Evolutionary conservation across 345 rosid species (phyloP), one percentile per base, ranked within the genome.

Genomic region (Bruguiera sexangula): DNA sequence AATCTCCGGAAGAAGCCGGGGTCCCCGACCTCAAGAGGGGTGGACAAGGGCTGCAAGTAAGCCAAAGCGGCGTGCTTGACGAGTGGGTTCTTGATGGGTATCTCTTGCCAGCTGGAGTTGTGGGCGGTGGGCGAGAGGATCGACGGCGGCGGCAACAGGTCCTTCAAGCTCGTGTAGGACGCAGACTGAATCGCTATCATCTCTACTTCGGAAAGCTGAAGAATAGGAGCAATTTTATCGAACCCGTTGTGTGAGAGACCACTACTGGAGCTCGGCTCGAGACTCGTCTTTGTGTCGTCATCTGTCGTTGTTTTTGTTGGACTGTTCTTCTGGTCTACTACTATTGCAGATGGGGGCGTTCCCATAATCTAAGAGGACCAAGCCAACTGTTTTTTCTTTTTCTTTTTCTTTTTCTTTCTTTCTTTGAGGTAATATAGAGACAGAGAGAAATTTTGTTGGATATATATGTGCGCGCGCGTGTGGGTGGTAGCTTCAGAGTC

Each of bases 61-160:
- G 93, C 85, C 79, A 76, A 51, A 48, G 89, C 89, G 2, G 90
- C 93, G 4, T 82, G 88, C 80, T 85, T 88, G 26, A 88, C 88
- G 6, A 85, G 82, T 18, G 83, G 87, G 36, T 85, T 86, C 78
- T 72, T 81, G 67, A 88, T 82, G 57, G 93, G 83, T 22, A 88
- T 78, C 78, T 87, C 88, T 60, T 76, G 1, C 81, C 82, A 83
- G 81, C 86, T 82, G 29, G 87, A 76, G 70, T 82, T 79, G 62
- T 63, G 62, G 26, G 81, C 58, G 21, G 79, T 64, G 26, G 88
- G 80, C 13, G 86, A 80, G 13, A 66, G 19, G 60, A 62, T 69
- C 16, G 78, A 27, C 32, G 79, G 55, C 8, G 77, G 63, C 1
- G 84, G 62, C 54, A 86, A 54, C 57, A 88, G 20, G 70, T 86